A percentile compares a stretch with the other conserved stretches of the same genome.
Evolutionary conservation across 371 early-diverging fungal genomes (phyloP).

Genomic region (Zancudomyces culisetae): DNA sequence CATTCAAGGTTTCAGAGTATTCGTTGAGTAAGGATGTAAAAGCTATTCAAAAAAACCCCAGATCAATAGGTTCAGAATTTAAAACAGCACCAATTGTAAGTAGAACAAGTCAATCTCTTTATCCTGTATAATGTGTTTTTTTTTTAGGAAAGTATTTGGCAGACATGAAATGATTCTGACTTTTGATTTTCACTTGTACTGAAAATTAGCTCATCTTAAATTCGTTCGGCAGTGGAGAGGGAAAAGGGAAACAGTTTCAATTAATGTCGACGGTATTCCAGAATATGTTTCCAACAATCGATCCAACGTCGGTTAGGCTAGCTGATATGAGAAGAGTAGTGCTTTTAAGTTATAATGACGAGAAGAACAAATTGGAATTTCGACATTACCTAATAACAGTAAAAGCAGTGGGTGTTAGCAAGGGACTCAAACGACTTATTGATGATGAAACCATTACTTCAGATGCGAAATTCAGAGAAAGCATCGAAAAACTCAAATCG

Average conservation of each 20-base stretch:
- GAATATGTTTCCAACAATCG: conserved; percentile 88
- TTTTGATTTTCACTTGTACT: too few relatives aligned
- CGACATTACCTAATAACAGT: conserved; percentile 81
- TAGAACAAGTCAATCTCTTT: too few relatives aligned
- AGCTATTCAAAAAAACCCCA: conserved; percentile 57
- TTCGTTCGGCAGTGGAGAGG: conserved; percentile 10
- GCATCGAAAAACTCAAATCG: conserved; percentile 51
- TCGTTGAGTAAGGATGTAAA: conserved; percentile 68
- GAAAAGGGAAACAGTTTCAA: conserved; percentile 60
- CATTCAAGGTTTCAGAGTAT: conserved; percentile 71
- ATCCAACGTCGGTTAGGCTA: conserved; percentile 80
- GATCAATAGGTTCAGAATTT: conserved; percentile 57
- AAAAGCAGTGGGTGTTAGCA: conserved; percentile 71
- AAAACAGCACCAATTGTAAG: conserved; percentile 43
- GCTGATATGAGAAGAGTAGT: conserved; percentile 77
- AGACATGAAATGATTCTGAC: too few relatives aligned
- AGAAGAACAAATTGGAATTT: conserved; percentile 65
- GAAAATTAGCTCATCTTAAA: conserved; percentile 4
- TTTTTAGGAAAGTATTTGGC: too few relatives aligned
- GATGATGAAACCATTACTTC: conserved; percentile 17
- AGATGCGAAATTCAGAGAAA: conserved; percentile 6
- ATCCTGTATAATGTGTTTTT: too few relatives aligned
- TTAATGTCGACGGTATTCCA: conserved; percentile 86
- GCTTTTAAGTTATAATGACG: conserved; percentile 72
- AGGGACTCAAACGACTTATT: conserved; percentile 67